Base-by-base conservation (phyloP, 1,139 yeast species). In the Zygosaccharomyces sapae region DNA sequence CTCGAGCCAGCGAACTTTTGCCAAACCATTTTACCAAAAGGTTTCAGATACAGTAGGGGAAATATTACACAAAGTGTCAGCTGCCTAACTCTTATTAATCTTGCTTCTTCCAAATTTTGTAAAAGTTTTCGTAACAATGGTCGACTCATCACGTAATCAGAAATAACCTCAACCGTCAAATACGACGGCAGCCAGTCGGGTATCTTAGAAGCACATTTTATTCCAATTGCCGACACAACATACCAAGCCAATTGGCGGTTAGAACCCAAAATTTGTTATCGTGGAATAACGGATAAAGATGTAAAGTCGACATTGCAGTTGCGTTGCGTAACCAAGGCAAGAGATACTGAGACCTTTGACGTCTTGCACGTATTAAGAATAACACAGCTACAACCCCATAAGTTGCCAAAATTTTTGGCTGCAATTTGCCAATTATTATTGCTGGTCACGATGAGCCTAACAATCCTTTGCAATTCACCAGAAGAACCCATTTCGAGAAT, bases 121-220 rank as follows among this genome's bases (percentile, higher is more conserved):
- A 44, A 10, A 19, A 43, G 36, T n/a, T 24, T 25, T 29, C 33
- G 30, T 1, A 48, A 30, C 10, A 12, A 12, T 19, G 38, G 16
- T 4, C 22, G 29, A n/a, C 33, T 37, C 8, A 41, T 19, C 12
- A 48, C 5, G 9, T 38, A 36, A 22, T 49, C 55, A 8, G 45
- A 40, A 1, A 50, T 33, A 2, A 57, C 48, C 45, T 57, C 61
- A 12, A 51, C 44, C 0, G 48, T 19, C 9, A 48, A 36, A 33
- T 53, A 56, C 2, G 54, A 42, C 10, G 49, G 33, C 6, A 55
- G 18, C 59, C 58, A 57, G 20, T 39, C 36, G 7, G 61, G 60
- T 2, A 55, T 8, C 4, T 35, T 16, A 12, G 35, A 27, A 9
- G 43, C 29, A 18, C 35, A 12, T 22, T 34, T 22, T 10, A 48